A percentile compares a stretch with the other conserved stretches of the same genome.
Evolutionary conservation across 495 filamentous ascomycete genomes (phyloP).

Genomic region (Viridothelium virens): DNA sequence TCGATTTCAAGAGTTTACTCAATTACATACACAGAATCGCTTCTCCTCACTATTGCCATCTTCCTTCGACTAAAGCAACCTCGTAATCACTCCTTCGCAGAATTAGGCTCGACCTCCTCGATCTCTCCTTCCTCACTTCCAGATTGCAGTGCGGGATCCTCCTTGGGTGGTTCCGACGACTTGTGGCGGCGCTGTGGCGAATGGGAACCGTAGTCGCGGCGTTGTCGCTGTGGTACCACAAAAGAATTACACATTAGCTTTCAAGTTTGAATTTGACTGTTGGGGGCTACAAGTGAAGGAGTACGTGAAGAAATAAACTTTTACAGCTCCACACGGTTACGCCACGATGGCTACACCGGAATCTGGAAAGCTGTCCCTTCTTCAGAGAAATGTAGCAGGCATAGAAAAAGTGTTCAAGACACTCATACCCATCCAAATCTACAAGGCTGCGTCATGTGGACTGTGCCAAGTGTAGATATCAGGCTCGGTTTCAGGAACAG

Average conservation of each 20-base stretch:
- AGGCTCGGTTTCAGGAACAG: neutral
- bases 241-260: neutral
- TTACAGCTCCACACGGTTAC: too few species aligned
- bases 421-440: neutral
- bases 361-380: too few species aligned
- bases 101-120: constrained; percentile 56
- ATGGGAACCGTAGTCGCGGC: constrained; percentile 49
- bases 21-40: too few species aligned
- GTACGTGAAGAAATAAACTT: too few species aligned
- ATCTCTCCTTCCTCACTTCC: constrained; percentile 98
- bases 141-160: constrained; percentile 40
- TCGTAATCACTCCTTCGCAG: constrained; percentile 17
- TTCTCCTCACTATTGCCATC: too few species aligned
- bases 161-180: constrained; percentile 51
- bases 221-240: constrained; percentile 44
- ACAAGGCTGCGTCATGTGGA: neutral
- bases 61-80: neutral
- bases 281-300: too few species aligned
- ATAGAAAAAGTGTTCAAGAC: neutral
- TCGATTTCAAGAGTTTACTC: too few species aligned
- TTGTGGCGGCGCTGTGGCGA: constrained; percentile 42
- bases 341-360: too few species aligned
- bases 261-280: too few species aligned
- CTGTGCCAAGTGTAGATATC: neutral
- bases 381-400: too few species aligned